phyloP scores from a whole-genome alignment of 305 asterid species.

The Ruellia speciosa region DNA sequence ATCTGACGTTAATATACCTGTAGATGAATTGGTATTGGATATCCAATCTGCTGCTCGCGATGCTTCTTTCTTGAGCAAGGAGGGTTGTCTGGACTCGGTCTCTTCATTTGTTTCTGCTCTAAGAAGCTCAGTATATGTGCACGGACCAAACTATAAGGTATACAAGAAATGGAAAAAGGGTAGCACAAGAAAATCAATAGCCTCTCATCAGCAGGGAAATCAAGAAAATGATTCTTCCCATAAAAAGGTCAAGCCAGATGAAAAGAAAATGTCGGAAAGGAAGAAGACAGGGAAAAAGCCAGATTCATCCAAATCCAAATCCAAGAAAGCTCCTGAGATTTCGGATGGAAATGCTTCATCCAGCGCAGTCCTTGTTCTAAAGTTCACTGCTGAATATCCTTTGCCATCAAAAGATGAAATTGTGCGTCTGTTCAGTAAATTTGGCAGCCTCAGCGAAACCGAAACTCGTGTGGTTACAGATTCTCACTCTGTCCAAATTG shows the following conservation, averaged over 20 bases:
- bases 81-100: constrained; percentile 31
- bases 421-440: constrained; percentile 28
- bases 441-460: constrained; percentile 36
- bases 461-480: constrained; percentile 32
- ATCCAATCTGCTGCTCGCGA: constrained; percentile 41
- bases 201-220: constrained; percentile 16
- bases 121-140: constrained; percentile 36
- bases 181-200: constrained; percentile 30
- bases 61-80: constrained; percentile 28
- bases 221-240: constrained; percentile 2
- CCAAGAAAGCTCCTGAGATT: constrained; percentile 19
- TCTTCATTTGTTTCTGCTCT: constrained; percentile 42
- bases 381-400: constrained; percentile 33
- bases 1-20: constrained; percentile 31
- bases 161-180: constrained; percentile 22
- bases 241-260: constrained; percentile 16
- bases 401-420: constrained; percentile 53
- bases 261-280: constrained; percentile 12
- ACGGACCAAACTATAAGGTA: constrained; percentile 28
- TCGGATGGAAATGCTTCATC: constrained; percentile 5
- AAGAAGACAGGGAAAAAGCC: constrained; percentile 20
- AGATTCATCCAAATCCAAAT: constrained; percentile 8
- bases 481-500: constrained; percentile 28
- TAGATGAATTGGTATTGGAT: constrained; percentile 30
- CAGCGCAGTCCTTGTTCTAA: constrained; percentile 23